A percentile compares a stretch with the other conserved stretches of the same genome.
These are phyloP conservation scores for Tephrocybe sp. DNA, from an alignment of 768 basidiomycete genomes.

Conservation along the genomic window DNA sequence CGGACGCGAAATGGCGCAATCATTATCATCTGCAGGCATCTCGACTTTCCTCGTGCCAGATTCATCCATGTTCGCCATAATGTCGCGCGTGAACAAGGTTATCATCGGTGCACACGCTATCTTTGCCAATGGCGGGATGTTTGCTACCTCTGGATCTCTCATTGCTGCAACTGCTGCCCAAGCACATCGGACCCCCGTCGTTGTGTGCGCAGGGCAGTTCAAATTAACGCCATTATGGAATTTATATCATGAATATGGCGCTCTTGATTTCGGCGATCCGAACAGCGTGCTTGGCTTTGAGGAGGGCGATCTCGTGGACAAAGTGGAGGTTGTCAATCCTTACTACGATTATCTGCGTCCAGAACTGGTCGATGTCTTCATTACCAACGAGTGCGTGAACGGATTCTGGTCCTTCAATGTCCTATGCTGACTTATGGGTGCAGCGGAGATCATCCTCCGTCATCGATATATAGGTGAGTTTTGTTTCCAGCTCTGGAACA, in stretches of 20 bases:
- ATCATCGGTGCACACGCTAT: slow-evolving; percentile 95
- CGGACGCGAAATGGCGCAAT: slow-evolving; percentile 82
- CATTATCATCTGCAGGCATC: slow-evolving; percentile 78
- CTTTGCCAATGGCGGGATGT: slow-evolving; percentile 95
- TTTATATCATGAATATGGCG: slow-evolving; percentile 82
- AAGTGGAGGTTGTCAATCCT: slow-evolving; percentile 93
- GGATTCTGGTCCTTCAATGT: slow-evolving; percentile 2
- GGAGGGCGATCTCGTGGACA: slow-evolving; percentile 77
- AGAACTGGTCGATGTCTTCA: slow-evolving; percentile 89
- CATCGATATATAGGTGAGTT: slow-evolving; percentile 81
- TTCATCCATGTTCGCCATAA: slow-evolving; percentile 91
- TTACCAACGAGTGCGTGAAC: slow-evolving; percentile 98
- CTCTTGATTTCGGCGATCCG: slow-evolving; percentile 76
- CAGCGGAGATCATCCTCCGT: slow-evolving; percentile 96
- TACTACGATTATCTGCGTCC: slow-evolving; percentile 95
- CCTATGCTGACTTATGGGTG: slow-evolving; percentile 1
- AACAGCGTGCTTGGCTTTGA: slow-evolving; percentile 68
- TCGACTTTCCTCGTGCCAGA: slow-evolving; percentile 98
- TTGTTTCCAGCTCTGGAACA: slow-evolving; percentile 11
- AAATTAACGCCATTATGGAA: slow-evolving; percentile 94
- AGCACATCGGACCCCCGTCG: slow-evolving; percentile 88
- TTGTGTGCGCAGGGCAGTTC: slow-evolving; percentile 94
- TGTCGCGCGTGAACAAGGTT: slow-evolving; percentile 97
- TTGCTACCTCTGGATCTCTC: slow-evolving; percentile 83
- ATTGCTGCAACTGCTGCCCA: slow-evolving; percentile 85